Conservation (phyloP, 768 basidiomycete species). For the Macrolepiota fuliginosa region DNA sequence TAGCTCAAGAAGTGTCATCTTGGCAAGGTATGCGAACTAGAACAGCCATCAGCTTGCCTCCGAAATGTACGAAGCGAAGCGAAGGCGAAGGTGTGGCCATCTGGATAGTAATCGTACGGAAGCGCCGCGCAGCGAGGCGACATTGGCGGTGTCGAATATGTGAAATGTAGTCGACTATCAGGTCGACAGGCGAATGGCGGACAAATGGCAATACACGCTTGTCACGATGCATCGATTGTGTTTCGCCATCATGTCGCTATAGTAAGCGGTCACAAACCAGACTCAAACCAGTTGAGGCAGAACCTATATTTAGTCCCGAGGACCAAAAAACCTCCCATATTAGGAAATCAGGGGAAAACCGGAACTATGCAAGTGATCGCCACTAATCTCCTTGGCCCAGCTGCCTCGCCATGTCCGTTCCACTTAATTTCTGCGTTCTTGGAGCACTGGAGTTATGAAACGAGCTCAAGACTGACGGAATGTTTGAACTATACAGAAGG, state of each 20-base stretch:
- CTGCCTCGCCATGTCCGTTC: constrained; percentile 9
- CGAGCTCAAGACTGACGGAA: too few species aligned
- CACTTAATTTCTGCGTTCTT: constrained; percentile 7
- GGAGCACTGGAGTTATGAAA: constrained; percentile 2
- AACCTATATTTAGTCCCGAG: constrained; percentile 25
- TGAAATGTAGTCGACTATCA: constrained; percentile 13
- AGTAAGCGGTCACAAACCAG: constrained; percentile 13
- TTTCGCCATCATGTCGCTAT: constrained; percentile 15
- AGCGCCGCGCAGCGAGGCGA: constrained; percentile 8
- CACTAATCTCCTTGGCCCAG: constrained; percentile 9
- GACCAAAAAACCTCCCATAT: constrained; percentile 16
- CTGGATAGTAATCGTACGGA: neutral
- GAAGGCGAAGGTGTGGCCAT: neutral
- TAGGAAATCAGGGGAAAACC: constrained; percentile 10
- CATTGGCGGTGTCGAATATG: neutral
- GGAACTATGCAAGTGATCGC: neutral
- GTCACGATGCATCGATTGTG: constrained; percentile 17
- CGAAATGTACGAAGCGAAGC: constrained; percentile 14
- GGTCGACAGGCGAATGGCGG: constrained; percentile 9
- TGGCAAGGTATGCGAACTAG: neutral
- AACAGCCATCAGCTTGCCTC: constrained; percentile 11
- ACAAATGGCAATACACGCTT: constrained; percentile 17
- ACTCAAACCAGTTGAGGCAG: neutral
- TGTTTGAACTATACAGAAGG: too few species aligned
- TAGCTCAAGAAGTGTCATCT: neutral